Base-by-base conservation (phyloP, 345 rosid genomes). In the Nasturtium officinale region DNA sequence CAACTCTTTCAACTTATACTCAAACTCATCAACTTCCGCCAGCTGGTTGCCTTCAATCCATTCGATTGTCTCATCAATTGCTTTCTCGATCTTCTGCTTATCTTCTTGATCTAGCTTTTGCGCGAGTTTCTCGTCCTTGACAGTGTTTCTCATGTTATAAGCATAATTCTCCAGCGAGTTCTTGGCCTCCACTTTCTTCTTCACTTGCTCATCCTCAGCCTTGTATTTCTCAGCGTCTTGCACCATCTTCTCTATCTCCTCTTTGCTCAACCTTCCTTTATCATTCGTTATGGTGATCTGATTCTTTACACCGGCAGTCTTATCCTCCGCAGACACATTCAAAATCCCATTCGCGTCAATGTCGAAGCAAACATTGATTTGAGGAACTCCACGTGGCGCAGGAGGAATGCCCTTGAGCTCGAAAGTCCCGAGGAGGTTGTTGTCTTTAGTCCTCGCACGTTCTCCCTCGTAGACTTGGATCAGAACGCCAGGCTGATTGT, bases 391-490 rank as follows among this genome's bases (percentile, higher is more conserved):
- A 60, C 86, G 82, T 0, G 86, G 82, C 0, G 84, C 84, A 7
- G 77, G 84, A 74, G 86, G 84, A 23, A 83, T 81, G 9, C 81
- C 84, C 7, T 78, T 72, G 13, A 83, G 86, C 79, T 83, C 82
- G 5, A 81, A 83, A 8, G 78, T 83, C 0, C 86, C 86, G 0
- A 83, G 84, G 16, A 83, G 84, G 50, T 83, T 80, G 48, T 83
- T 83, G 42, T 83, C 86, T 58, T 73, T 83, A 3, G 84, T 81
- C 55, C 86, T 76, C 1, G 86, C 84, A 8, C 86, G 67, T 54
- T 83, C 86, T 9, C 84, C 86, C 57, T 83, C 84, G 13, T 75
- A 83, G 13, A 83, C 86, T 38, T 83, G 84, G 48, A 83, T 83
- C 73, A 83, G 67, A 61, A 83, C 82, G 0, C 84, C 80, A 0